These are phyloP conservation scores for Cyberlindnera amylophila DNA, from an alignment of 805 yeast genomes.

Conservation along the genomic window DNA sequence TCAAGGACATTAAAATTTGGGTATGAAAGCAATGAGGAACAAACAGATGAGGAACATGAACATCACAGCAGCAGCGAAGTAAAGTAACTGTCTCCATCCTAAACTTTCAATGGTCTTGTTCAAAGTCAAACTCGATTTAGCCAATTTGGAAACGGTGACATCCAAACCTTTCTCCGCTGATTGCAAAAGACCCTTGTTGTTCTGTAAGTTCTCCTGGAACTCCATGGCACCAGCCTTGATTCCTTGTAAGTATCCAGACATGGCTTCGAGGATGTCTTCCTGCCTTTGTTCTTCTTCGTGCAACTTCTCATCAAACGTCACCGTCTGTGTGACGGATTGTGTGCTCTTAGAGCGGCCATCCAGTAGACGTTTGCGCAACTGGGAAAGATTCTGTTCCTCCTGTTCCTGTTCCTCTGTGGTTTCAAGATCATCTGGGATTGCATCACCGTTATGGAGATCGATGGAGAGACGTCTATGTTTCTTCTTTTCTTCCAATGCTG, in stretches of 20 bases:
- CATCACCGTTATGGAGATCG: constrained; percentile 18
- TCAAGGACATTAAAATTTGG: too few relatives aligned
- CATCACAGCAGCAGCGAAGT: constrained; percentile 24
- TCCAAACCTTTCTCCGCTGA: constrained; percentile 41
- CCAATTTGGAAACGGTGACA: constrained; percentile 34
- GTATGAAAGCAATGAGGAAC: constrained; percentile 26
- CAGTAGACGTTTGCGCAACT: constrained; percentile 31
- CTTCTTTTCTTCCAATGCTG: constrained; percentile 4
- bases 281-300: constrained; percentile 35
- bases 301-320: constrained; percentile 33
- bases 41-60: constrained; percentile 32
- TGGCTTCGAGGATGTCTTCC: constrained; percentile 34
- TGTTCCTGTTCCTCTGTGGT: constrained; percentile 13
- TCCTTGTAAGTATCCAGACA: constrained; percentile 35
- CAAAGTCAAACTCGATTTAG: constrained; percentile 29
- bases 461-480: constrained; percentile 21
- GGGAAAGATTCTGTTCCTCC: constrained; percentile 29
- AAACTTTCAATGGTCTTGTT: constrained; percentile 28
- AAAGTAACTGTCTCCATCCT: constrained; percentile 29
- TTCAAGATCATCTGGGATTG: constrained; percentile 5
- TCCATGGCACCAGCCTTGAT: constrained; percentile 38
- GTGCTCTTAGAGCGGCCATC: constrained; percentile 17
- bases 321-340: not conserved
- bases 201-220: constrained; percentile 36
- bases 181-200: constrained; percentile 34